Base-by-base conservation (phyloP, 257 asterid species). In the Misopates orontium region DNA sequence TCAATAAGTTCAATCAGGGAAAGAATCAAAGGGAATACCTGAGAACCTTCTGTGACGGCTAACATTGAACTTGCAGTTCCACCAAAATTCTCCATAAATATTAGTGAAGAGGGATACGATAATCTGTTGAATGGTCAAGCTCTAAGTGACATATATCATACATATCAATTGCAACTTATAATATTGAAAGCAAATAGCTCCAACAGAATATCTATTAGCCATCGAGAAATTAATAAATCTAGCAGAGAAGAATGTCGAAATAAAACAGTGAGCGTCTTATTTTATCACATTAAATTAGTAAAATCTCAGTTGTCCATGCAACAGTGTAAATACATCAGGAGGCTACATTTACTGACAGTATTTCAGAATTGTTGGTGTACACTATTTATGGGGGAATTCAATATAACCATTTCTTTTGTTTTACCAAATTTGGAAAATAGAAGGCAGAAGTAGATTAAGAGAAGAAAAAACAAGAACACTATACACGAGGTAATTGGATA, bases 1-100 rank as follows among this genome's bases (percentile, higher is more conserved):
- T 32, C 28, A 56, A 68, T 20, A 31, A 64, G 41, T 28, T 28
- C 49, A 16, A 17, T 45, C 54, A 56, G 10, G 25, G 24, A 69
- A 59, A 62, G 48, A 50, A 23, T 53, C 36, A 41, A 67, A 14
- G 14, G 62, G 42, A 64, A 23, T 51, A 89, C 98, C 96, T 86
- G 97, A 73, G 91, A 87, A 78, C 99, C 99, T 86, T 93, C 99
- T 42, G 96, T 78, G 45, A 87, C 44, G 57, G 91, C 95, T 65
- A 87, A 70, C 69, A 83, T 56, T 28, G 99, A 84, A 73, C 71
- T 75, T 54, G 78, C 87, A 60, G 79, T 69, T 60, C 80, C 95
- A 60, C 83, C 70, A 56, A 73, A 71, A 56, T 72, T 76, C 56
- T 78, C 80, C 89, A 90, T 79, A 71, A 85, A 90, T 57, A 44